Evolutionary conservation across 306 rosid genomes (phyloP), one percentile per base, ranked within the genome.

Genomic region (Corylus heterophylla): DNA sequence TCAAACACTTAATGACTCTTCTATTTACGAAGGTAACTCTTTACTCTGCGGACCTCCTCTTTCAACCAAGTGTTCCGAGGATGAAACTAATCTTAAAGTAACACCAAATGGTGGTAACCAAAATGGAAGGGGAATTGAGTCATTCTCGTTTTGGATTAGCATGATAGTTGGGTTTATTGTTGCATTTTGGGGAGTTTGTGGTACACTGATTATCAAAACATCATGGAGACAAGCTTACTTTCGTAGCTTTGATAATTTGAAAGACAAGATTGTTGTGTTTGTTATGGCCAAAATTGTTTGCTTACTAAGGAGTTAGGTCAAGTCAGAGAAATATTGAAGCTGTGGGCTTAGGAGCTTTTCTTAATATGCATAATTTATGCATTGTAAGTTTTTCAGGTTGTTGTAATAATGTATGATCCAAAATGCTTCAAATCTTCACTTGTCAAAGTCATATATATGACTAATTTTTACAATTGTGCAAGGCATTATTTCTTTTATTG

Each of bases 141-240:
- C 12, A 4, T 11, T 16, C 13, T 39, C 18, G 14, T 18, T 63
- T 14, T 1, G 50, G 2, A 11, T 73, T 77, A 63, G 78, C 47
- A 50, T 39, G 0, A 51, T 48, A 61, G 4, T 37, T 8, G 78
- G 83, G 2, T 79, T 73, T 71, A 9, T 25, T 62, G 2, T 73
- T 42, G 78, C 68, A 7, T 73, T 44, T 5, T 56, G 61, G 70
- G 75, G 22, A 3, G 54, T 66, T 45, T 56, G 16, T 20, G 47
- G 54, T 5, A 52, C 45, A 45, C 31, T 48, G 27, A 20, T 12
- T 7, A 0, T 9, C 22, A 74, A 69, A 3, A 66, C 12, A 8
- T 39, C 74, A 3, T 79, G 78, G 83, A 73, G 78, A 17, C 16
- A 51, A 9, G 83, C 83, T 18, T 73, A 79, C 74, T 73, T 73